Evolutionary conservation across 2,329 filamentous ascomycete species (phyloP), one percentile per base, ranked within the genome.

Genomic region (Aspergillus awamori): DNA sequence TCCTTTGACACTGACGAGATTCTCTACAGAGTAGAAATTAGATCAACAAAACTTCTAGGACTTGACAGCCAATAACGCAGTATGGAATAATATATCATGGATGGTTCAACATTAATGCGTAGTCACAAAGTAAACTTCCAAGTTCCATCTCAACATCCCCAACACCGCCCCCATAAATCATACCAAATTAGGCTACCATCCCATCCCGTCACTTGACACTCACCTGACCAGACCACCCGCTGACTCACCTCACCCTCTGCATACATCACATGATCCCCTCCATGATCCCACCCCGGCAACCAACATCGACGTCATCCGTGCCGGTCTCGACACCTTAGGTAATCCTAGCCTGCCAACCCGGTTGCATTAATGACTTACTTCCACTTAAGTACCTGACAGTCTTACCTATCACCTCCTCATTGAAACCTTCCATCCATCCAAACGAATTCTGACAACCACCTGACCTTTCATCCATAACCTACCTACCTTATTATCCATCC

Each of bases 261-360:
- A 20, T 10, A n/a, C 39, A 55, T 55, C 53, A 55, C 53, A 55
- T 55, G 53, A 53, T 53, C 33, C 8, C 20, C 36, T 33, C 33
- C 33, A 36, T 36, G 39, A 33, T 43, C 24, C 53, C 39, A 45
- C 22, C 24, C 24, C 20, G 24, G 38, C 53, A 43, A 45, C 22
- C 53, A 17, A 30, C 17, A 26, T 24, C 38, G 10, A 45, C 53
- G 53, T 55, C 53, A 55, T 55, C 24, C 26, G 13, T 13, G 7
- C n/a, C 30, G 53, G 53, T 47, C 53, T 47, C 17, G 53, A 53
- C 33, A 47, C 24, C 39, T 55, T 55, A 55, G 53, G 53, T 55
- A 55, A 55, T 54, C 22, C 0, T 8, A 43, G 39, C 41, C 24
- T 30, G 24, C 39, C 53, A 55, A 36, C 5, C 36, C 51, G 51